phyloP scores from a whole-genome alignment of 257 asterid genomes.

The Nicotiana tomentosiformis region DNA sequence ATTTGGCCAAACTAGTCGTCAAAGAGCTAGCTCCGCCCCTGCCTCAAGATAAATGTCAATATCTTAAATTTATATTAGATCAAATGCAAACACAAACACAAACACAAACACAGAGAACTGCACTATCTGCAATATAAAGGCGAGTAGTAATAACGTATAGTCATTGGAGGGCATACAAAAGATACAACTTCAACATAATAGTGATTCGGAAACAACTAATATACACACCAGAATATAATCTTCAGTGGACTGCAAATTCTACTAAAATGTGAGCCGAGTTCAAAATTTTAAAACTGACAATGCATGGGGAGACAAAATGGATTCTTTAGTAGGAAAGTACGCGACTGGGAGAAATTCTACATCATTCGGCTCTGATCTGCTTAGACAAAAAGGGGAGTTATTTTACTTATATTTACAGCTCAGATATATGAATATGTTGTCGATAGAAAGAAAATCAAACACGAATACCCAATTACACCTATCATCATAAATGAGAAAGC shows the following conservation, averaged over 20 bases:
- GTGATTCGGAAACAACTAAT: background rate
- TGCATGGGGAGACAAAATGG: background rate
- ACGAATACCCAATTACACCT: background rate
- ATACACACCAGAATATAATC: background rate
- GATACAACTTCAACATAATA: background rate
- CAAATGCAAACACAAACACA: too few relatives aligned
- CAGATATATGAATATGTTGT: background rate
- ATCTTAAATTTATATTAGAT: background rate
- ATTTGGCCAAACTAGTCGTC: too few relatives aligned
- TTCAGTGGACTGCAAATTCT: background rate
- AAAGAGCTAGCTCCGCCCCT: too few relatives aligned
- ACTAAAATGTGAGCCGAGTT: background rate
- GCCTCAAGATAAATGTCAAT: background rate
- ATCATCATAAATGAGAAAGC: background rate
- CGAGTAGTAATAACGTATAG: background rate
- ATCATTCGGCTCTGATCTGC: background rate
- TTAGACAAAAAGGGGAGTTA: background rate
- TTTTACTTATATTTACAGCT: background rate
- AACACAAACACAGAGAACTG: background rate
- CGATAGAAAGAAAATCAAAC: background rate
- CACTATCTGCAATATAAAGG: background rate
- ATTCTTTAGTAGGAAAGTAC: background rate
- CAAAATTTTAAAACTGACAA: background rate
- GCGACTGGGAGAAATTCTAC: background rate
- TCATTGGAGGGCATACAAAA: background rate